These are phyloP conservation scores for Monilinia aucupariae DNA, from an alignment of 2,329 filamentous ascomycete genomes.

Conservation along the genomic window DNA sequence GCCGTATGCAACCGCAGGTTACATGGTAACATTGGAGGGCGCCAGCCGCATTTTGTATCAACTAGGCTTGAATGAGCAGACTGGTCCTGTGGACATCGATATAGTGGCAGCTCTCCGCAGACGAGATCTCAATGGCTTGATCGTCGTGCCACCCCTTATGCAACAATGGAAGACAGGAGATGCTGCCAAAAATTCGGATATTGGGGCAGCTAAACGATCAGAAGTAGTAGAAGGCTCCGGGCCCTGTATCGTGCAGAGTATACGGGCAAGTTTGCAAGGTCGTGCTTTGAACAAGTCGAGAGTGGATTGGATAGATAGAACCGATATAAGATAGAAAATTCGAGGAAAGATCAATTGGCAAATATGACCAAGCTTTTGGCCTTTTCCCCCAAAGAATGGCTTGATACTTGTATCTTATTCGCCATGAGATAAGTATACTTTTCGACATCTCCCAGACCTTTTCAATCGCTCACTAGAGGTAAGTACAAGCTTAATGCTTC, in stretches of 20 bases:
- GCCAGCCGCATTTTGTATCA: slow-evolving; percentile 6
- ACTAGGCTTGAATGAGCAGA: background rate
- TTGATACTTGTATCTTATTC: background rate
- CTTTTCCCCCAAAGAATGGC: too few relatives aligned
- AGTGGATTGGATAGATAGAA: slow-evolving; percentile 10
- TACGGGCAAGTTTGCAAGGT: background rate
- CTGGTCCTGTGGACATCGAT: background rate
- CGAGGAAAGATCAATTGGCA: background rate
- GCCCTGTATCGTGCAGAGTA: background rate
- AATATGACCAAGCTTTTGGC: background rate
- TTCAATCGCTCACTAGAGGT: background rate
- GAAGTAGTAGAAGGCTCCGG: background rate
- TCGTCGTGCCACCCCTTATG: background rate
- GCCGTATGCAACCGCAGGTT: slow-evolving; percentile 1
- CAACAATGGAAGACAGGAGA: background rate
- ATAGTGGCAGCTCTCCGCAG: background rate
- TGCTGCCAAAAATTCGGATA: background rate
- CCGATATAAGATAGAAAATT: background rate
- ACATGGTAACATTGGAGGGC: slow-evolving; percentile 6
- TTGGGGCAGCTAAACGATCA: background rate
- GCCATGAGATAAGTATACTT: background rate
- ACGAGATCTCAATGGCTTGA: background rate
- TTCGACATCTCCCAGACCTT: background rate
- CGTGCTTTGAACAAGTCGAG: background rate
- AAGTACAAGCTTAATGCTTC: background rate